Evolutionary conservation across 176 grass and related monocot genomes (phyloP).

Genomic region (Juncus effusus): DNA sequence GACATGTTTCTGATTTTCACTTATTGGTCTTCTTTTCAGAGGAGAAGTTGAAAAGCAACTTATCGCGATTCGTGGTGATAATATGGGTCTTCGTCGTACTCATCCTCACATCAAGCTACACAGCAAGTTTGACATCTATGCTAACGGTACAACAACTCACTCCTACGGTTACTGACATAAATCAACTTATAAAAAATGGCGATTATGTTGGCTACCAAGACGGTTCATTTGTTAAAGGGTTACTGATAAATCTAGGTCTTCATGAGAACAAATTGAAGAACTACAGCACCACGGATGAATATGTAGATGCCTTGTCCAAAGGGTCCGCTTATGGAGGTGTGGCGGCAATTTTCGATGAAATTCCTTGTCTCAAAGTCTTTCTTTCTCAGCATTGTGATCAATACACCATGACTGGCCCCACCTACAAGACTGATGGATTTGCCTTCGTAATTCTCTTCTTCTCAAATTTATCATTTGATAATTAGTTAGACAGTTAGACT

Average conservation of each 20-base stretch:
- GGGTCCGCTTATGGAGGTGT: constrained; percentile 42
- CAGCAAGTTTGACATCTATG: constrained; percentile 35
- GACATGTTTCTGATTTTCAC: not conserved
- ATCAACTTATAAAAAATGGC: constrained; percentile 23
- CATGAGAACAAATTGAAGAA: constrained; percentile 10
- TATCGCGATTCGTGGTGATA: constrained; percentile 22
- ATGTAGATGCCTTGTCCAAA: constrained; percentile 32
- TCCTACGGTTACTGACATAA: constrained; percentile 28
- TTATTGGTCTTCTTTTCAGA: constrained; percentile 9
- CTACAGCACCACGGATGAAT: constrained; percentile 26
- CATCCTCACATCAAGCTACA: constrained; percentile 36
- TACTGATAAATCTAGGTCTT: constrained; percentile 1
- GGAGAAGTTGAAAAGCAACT: constrained; percentile 33
- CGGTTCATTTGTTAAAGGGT: constrained; percentile 21
- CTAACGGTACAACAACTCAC: constrained; percentile 33
- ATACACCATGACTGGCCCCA: constrained; percentile 35
- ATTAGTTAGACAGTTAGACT: too few relatives aligned
- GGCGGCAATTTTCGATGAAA: constrained; percentile 47
- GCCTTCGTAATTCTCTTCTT: constrained; percentile 46
- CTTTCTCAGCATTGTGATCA: constrained; percentile 14
- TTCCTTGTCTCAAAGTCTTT: constrained; percentile 44
- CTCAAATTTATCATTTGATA: too few relatives aligned
- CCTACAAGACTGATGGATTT: constrained; percentile 43
- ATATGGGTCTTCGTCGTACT: constrained; percentile 40
- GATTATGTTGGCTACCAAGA: constrained; percentile 39